phyloP scores from a whole-genome alignment of 257 asterid genomes.

The Forsythia viridissima region DNA sequence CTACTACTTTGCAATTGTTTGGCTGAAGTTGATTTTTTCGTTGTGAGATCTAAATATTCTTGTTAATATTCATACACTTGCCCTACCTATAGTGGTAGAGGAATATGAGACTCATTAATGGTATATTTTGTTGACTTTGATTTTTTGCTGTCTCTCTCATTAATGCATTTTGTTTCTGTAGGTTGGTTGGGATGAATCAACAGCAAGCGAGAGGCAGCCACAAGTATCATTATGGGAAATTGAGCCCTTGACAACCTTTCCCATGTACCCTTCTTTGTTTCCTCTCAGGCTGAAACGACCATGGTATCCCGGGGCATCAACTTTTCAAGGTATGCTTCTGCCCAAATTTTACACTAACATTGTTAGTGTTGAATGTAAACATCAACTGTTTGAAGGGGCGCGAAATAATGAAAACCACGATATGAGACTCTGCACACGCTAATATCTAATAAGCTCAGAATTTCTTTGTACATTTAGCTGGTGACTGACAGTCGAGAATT shows the following conservation, averaged over 20 bases:
- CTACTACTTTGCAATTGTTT: not conserved
- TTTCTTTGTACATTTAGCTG: not conserved
- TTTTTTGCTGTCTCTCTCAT: not conserved
- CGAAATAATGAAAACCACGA: not conserved
- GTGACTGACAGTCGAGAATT: not conserved
- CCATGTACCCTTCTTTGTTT: constrained; percentile 89
- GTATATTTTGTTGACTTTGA: not conserved
- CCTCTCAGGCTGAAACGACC: constrained; percentile 93
- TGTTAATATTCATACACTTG: not conserved
- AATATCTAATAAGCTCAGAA: not conserved
- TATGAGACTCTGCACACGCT: not conserved
- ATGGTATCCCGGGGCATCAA: constrained; percentile 92
- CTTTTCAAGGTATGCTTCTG: constrained; percentile 72
- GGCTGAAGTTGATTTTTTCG: not conserved
- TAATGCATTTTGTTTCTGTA: constrained; percentile 23
- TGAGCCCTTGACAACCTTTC: constrained; percentile 95
- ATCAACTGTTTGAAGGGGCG: not conserved
- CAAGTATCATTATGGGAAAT: constrained; percentile 95
- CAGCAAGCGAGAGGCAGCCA: constrained; percentile 98
- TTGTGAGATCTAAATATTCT: not conserved
- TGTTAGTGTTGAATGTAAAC: too few species aligned
- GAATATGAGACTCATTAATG: not conserved
- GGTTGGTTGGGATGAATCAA: constrained; percentile 99
- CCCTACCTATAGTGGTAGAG: not conserved
- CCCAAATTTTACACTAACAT: not conserved